phyloP scores from a whole-genome alignment of 331 rosid species.

The Dryas integrifolia region DNA sequence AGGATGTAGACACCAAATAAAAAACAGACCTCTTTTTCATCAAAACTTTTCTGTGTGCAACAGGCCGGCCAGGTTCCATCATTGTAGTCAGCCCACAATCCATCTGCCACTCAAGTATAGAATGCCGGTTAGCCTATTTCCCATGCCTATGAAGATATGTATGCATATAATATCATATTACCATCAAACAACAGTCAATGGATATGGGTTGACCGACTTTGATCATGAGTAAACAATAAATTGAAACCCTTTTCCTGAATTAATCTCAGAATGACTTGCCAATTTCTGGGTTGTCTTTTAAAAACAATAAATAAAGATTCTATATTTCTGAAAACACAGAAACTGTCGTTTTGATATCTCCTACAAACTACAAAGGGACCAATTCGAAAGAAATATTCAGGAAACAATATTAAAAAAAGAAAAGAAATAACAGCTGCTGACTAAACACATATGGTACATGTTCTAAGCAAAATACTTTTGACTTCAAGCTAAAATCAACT shows the following conservation, averaged over 20 bases:
- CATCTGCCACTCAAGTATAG: constrained; percentile 54
- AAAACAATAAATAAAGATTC: not conserved
- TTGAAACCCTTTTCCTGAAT: not conserved
- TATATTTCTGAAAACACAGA: not conserved
- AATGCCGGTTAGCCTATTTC: constrained; percentile 15
- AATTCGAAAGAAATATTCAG: too few species aligned
- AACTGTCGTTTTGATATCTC: too few species aligned
- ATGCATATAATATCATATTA: not conserved
- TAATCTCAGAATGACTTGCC: not conserved
- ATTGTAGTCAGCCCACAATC: constrained; percentile 94
- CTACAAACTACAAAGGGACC: too few species aligned
- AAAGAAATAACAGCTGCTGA: not conserved
- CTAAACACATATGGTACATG: not conserved
- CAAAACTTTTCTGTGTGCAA: constrained; percentile 57
- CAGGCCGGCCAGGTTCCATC: constrained; percentile 98
- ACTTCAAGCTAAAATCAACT: not conserved
- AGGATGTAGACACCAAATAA: constrained; percentile 6
- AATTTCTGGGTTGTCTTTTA: not conserved
- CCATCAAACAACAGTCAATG: not conserved
- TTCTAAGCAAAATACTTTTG: not conserved
- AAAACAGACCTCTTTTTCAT: constrained; percentile 67
- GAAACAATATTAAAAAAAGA: not conserved
- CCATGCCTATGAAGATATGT: not conserved
- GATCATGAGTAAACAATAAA: not conserved
- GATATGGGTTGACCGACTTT: not conserved